Percentiles rank a stretch among this genome's conserved stretches.
Conservation (phyloP, 495 filamentous ascomycete genomes). For the Tuber aestivum region DNA sequence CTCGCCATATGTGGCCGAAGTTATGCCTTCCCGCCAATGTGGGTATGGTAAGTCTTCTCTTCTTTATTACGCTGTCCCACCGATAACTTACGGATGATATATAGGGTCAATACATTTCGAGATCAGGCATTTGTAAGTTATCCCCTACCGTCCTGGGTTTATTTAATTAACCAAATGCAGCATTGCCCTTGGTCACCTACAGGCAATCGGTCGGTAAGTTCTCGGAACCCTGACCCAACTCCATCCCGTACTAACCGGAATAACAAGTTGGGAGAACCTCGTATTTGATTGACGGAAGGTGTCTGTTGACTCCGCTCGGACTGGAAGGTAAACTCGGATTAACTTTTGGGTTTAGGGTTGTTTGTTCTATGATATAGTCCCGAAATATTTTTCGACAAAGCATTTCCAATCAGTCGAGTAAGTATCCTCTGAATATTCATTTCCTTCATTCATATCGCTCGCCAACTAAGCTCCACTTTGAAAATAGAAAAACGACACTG, state of each 20-base stretch:
- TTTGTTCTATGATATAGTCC: neutral
- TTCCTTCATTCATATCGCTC: neutral
- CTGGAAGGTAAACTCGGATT: neutral
- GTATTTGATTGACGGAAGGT: neutral
- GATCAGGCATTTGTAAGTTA: neutral
- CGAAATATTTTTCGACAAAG: neutral
- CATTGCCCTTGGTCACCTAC: neutral
- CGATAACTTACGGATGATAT: neutral
- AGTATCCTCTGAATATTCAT: neutral
- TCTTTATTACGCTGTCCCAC: neutral
- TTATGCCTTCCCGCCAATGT: neutral
- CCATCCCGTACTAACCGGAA: neutral
- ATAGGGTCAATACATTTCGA: neutral
- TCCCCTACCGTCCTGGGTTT: neutral
- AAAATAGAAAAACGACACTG: neutral
- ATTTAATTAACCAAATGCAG: neutral
- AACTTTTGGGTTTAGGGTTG: neutral
- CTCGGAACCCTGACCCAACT: neutral
- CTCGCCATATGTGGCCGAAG: neutral
- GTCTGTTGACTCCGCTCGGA: neutral
- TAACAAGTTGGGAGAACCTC: neutral
- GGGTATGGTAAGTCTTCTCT: neutral
- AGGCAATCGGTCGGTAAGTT: neutral
- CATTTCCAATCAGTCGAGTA: neutral
- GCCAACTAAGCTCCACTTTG: neutral